These are phyloP conservation scores for Fraxinus floribunda DNA, from an alignment of 305 asterid genomes.

Conservation along the genomic window DNA sequence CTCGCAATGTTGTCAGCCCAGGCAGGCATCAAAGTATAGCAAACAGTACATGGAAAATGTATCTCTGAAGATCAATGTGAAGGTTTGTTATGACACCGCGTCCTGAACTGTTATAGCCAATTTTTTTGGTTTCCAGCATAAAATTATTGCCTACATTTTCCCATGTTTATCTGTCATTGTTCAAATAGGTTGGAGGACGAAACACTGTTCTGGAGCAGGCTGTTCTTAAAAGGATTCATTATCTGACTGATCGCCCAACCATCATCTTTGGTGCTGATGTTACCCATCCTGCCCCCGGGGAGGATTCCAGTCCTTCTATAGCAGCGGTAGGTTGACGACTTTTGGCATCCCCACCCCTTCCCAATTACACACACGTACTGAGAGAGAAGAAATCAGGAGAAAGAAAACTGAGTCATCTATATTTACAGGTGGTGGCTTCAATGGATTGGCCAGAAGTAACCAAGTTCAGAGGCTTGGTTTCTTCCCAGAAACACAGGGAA, in stretches of 20 bases:
- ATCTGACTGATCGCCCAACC: conserved; percentile 53
- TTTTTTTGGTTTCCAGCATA: neutral
- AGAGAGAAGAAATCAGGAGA: neutral
- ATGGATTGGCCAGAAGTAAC: conserved; percentile 93
- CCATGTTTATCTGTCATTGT: neutral
- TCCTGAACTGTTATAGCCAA: neutral
- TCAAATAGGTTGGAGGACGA: conserved; percentile 70
- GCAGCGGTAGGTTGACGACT: conserved; percentile 57
- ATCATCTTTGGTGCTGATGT: conserved; percentile 93
- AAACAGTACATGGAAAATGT: conserved; percentile 73
- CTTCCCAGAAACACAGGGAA: conserved; percentile 67
- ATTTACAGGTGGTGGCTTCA: conserved; percentile 80
- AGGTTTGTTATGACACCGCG: conserved; percentile 41
- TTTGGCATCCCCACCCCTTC: neutral
- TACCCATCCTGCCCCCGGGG: conserved; percentile 87
- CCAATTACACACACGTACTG: neutral
- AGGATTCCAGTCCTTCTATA: conserved; percentile 74
- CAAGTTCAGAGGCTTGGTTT: conserved; percentile 65
- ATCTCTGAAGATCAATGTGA: conserved; percentile 73
- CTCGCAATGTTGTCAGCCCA: conserved; percentile 79
- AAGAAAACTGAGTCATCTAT: neutral
- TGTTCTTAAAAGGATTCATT: conserved; percentile 26
- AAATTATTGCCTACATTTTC: neutral
- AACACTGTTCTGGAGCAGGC: conserved; percentile 56
- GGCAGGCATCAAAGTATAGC: conserved; percentile 20